Conservation (phyloP, 208 protist species). For the Polymyxa betae region DNA sequence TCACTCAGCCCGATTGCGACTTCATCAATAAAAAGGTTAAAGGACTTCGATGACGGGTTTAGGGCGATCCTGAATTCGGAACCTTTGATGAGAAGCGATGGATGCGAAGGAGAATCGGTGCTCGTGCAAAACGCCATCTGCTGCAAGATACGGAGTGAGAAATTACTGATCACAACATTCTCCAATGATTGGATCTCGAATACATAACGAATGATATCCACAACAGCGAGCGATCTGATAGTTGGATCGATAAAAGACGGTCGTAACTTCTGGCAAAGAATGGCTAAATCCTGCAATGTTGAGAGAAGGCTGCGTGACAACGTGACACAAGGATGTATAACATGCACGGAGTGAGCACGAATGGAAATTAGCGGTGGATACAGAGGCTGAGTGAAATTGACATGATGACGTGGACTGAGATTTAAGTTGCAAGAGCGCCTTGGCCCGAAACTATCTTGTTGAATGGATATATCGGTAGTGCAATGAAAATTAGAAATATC, state of each 20-base stretch:
- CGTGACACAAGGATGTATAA: background rate
- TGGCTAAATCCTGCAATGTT: background rate
- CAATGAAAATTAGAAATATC: background rate
- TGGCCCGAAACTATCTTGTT: background rate
- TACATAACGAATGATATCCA: background rate
- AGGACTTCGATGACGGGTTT: background rate
- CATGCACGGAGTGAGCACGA: background rate
- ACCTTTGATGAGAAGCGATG: background rate
- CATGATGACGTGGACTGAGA: background rate
- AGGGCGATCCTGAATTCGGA: background rate
- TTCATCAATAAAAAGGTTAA: background rate
- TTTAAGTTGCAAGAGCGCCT: background rate
- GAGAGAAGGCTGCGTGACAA: background rate
- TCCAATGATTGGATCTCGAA: background rate
- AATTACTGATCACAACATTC: background rate
- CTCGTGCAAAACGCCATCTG: background rate
- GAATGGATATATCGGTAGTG: background rate
- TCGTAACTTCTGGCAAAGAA: background rate
- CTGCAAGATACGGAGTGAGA: background rate
- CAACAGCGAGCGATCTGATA: background rate
- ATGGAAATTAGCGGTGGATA: background rate
- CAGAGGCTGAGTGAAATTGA: background rate
- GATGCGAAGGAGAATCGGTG: background rate
- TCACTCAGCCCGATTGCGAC: background rate
- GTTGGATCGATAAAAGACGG: background rate